Evolutionary conservation across 345 rosid genomes (phyloP).

Genomic region (Lepidium aucheri): DNA sequence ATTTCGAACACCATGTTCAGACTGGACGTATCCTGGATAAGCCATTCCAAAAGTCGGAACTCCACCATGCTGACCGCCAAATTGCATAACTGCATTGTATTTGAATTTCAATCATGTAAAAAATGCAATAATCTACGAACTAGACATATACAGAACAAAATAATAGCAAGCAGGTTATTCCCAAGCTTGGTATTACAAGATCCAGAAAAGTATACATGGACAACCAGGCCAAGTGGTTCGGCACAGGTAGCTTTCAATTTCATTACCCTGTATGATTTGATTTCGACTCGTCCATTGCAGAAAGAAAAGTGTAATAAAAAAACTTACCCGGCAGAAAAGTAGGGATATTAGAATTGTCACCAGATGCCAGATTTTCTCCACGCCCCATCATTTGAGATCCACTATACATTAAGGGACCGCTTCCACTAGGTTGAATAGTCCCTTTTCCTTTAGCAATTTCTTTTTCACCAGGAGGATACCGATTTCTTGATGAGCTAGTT

Average conservation of each 20-base stretch:
- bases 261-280: neutral
- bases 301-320: neutral
- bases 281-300: neutral
- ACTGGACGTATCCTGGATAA: constrained; percentile 48
- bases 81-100: constrained; percentile 53
- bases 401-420: constrained; percentile 55
- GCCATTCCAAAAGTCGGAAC: constrained; percentile 99
- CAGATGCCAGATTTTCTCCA: constrained; percentile 51
- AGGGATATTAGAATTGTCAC: constrained; percentile 75
- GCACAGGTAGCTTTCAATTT: neutral
- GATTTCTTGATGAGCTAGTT: constrained; percentile 34
- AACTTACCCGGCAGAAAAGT: constrained; percentile 77
- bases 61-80: constrained; percentile 94
- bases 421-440: constrained; percentile 50
- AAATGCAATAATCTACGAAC: neutral
- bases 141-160: neutral
- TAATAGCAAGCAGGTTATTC: neutral
- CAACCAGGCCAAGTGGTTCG: neutral
- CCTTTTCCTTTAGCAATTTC: constrained; percentile 69
- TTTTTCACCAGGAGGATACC: constrained; percentile 42
- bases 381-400: constrained; percentile 70
- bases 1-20: constrained; percentile 79
- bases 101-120: neutral
- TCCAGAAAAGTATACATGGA: neutral
- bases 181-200: neutral